Conservation (phyloP, 1,139 yeast species). For the Yamadazyma diddensiae region DNA sequence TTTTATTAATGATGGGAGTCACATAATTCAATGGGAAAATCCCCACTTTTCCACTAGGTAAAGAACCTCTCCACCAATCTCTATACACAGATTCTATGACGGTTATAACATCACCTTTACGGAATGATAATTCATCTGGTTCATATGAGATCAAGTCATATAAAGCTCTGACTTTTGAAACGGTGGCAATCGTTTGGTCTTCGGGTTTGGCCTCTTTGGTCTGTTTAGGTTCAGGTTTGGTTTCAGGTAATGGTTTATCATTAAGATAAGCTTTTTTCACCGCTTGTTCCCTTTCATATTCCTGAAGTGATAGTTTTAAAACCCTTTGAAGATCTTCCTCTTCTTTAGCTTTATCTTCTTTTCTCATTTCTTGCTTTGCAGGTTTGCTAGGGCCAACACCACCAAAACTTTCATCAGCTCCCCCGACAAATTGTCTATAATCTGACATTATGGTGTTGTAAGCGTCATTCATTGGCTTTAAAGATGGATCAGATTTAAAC, state of each 20-base stretch:
- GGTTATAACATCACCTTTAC: constrained; percentile 74
- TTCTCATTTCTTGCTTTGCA: constrained; percentile 50
- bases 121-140: constrained; percentile 67
- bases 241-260: constrained; percentile 31
- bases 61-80: constrained; percentile 95
- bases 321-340: constrained; percentile 82
- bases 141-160: constrained; percentile 76
- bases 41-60: constrained; percentile 72
- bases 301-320: constrained; percentile 72
- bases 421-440: constrained; percentile 37
- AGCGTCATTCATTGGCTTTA: constrained; percentile 67
- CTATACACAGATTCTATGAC: constrained; percentile 85
- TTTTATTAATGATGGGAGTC: constrained; percentile 68
- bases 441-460: constrained; percentile 41
- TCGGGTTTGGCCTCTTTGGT: not conserved
- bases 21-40: constrained; percentile 95
- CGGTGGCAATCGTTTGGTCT: constrained; percentile 39
- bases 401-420: constrained; percentile 13
- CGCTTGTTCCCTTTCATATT: constrained; percentile 45
- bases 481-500: constrained; percentile 69
- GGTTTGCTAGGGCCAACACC: constrained; percentile 54
- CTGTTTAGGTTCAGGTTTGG: constrained; percentile 16
- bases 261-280: constrained; percentile 27
- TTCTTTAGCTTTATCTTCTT: constrained; percentile 52
- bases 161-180: constrained; percentile 75